phyloP scores from a whole-genome alignment of 1,284 basidiomycete genomes.

The Fomes fomentarius region DNA sequence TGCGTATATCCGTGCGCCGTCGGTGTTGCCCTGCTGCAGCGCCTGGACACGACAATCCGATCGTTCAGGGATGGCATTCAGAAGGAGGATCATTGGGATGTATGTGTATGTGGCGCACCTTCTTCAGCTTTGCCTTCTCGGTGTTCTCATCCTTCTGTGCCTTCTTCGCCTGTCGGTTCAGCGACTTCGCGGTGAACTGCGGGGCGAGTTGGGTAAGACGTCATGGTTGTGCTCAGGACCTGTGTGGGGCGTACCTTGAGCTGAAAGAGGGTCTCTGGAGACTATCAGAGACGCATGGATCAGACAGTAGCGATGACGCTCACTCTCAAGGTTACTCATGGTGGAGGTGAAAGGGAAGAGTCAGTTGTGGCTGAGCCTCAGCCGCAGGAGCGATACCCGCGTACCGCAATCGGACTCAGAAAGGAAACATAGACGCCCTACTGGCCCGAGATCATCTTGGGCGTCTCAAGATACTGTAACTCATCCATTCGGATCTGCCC shows the following conservation, averaged over 20 bases:
- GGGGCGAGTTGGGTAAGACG: slow-evolving; percentile 18
- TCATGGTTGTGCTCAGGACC: slow-evolving; percentile 3
- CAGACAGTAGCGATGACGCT: slow-evolving; percentile 36
- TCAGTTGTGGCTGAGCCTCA: slow-evolving; percentile 6
- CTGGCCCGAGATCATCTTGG: slow-evolving; percentile 16
- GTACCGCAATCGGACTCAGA: slow-evolving; percentile 8
- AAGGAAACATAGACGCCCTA: slow-evolving; percentile 12
- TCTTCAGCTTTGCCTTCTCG: slow-evolving; percentile 90
- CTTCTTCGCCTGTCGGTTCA: slow-evolving; percentile 92
- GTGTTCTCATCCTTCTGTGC: slow-evolving; percentile 90
- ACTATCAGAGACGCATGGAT: slow-evolving; percentile 30
- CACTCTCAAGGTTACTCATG: slow-evolving; percentile 92
- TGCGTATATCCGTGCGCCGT: slow-evolving; percentile 98
- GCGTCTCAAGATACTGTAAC: slow-evolving; percentile 7
- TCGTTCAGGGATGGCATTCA: too few relatives aligned
- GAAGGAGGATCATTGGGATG: not conserved
- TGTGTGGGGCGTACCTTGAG: slow-evolving; percentile 68
- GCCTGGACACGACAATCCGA: slow-evolving; percentile 58
- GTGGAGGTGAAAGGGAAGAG: slow-evolving; percentile 9
- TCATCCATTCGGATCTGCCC: slow-evolving; percentile 4
- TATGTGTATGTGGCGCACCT: slow-evolving; percentile 51
- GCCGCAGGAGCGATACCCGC: slow-evolving; percentile 15
- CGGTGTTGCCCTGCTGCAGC: slow-evolving; percentile 94
- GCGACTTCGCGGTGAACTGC: slow-evolving; percentile 94
- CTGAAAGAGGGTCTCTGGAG: slow-evolving; percentile 90